Base-by-base conservation (phyloP, 306 rosid genomes). In the Citrullus amarus region DNA sequence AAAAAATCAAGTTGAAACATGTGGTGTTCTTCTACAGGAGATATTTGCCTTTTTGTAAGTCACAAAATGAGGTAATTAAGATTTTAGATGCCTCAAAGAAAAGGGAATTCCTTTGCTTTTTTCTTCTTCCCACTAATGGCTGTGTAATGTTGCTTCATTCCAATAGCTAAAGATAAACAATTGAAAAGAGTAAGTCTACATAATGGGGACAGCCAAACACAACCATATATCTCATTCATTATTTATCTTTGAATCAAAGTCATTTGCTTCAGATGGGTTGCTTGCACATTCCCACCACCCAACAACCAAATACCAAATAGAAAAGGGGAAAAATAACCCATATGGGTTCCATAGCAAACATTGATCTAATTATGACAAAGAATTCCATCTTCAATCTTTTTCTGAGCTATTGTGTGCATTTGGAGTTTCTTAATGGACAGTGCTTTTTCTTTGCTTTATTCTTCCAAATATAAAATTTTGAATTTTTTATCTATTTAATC, bases 381-480 rank as follows among this genome's bases (percentile, higher is more conserved):
- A 86, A 86, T 83, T 82, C 85, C 75, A 78, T 85, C 82, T 85
- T 82, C 76, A 66, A 77, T 34, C 76, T 68, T 66, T 79, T 80
- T 82, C 72, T 80, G 46, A 61, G 80, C 84, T 68, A 82, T 83
- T 74, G 38, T 83, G 80, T 85, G 83, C 81, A 82, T 85, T 81
- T 82, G 85, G 87, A 84, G 84, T 59, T 62, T 56, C 85, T 85
- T 77, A 84, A 82, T 80, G 84, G 83, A 48, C 81, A 81, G 86
- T 87, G 86, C 83, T 75, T 83, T 66, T 81, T 67, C 73, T 79
- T 81, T 83, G 86, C 96, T 92, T 90, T 90, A 86, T 87, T 90
- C 92, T 82, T 79, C 85, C 55, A 46, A 46, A 46, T 46, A 46
- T 46, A 22, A 22, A 22, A 22, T 22, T 22, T 22, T 22, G 22